A percentile compares a stretch with the other conserved stretches of the same genome.
Evolutionary conservation across 2,329 filamentous ascomycete species (phyloP).

Genomic region (Clonostachys byssicola): DNA sequence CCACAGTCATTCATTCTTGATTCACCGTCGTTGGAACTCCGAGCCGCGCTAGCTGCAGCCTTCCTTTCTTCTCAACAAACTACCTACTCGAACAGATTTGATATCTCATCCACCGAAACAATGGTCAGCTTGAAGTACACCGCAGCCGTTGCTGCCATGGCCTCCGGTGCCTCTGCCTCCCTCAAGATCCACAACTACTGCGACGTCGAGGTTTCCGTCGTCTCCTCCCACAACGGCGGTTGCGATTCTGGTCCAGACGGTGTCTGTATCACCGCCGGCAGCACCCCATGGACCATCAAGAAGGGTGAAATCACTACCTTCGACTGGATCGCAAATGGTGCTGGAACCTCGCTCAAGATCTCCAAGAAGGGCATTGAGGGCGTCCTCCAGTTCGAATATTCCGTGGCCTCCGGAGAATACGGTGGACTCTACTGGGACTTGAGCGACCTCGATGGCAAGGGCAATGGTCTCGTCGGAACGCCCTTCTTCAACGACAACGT

Average conservation of each 20-base stretch:
- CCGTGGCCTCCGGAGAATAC: background rate
- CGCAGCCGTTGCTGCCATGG: no score
- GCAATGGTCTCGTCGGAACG: slow-evolving; percentile 4
- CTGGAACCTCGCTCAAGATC: slow-evolving; percentile 3
- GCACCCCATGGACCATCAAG: background rate
- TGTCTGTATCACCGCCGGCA: background rate
- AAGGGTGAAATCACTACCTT: background rate
- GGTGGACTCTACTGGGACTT: slow-evolving; percentile 4
- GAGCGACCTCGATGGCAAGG: slow-evolving; percentile 5
- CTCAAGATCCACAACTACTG: no score
- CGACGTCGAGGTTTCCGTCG: no score
- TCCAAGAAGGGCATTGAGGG: slow-evolving; percentile 1
- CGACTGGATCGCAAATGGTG: slow-evolving; percentile 1
- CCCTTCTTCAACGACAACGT: slow-evolving; percentile 3
- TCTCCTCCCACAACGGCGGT: no score
- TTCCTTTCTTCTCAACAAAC: no score
- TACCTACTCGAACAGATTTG: no score
- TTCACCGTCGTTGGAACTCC: no score
- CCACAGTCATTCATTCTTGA: no score
- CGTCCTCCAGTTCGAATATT: slow-evolving; percentile 5
- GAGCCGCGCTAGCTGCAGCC: no score
- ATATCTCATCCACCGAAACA: no score
- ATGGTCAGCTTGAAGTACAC: no score
- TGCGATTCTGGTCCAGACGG: background rate
- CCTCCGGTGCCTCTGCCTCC: no score